phyloP scores from a whole-genome alignment of 2,329 filamentous ascomycete genomes.

The Phaeomoniella chlamydospora region DNA sequence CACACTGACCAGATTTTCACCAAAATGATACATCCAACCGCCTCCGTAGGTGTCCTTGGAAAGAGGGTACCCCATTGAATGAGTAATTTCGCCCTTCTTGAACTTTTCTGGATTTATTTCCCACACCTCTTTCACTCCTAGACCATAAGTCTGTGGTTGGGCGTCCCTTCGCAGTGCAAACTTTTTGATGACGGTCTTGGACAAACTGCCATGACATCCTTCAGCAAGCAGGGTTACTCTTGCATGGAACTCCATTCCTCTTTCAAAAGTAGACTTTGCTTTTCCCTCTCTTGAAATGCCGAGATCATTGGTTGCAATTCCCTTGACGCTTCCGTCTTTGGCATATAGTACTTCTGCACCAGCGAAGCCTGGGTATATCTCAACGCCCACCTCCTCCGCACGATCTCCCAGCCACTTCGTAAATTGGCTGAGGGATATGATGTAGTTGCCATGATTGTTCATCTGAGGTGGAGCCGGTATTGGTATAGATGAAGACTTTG shows the following conservation, averaged over 20 bases:
- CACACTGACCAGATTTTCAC: constrained; percentile 86
- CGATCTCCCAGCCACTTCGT: constrained; percentile 91
- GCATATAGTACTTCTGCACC: constrained; percentile 85
- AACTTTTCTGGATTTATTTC: constrained; percentile 91
- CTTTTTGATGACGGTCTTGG: constrained; percentile 88
- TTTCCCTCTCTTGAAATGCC: constrained; percentile 70
- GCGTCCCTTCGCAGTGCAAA: constrained; percentile 80
- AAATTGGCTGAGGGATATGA: constrained; percentile 88
- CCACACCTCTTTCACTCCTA: constrained; percentile 96
- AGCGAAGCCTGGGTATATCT: constrained; percentile 91
- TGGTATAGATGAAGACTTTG: constrained; percentile 61
- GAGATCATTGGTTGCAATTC: constrained; percentile 90
- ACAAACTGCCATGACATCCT: constrained; percentile 89
- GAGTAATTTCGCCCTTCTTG: constrained; percentile 66
- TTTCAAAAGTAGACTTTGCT: constrained; percentile 80
- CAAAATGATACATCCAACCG: constrained; percentile 99
- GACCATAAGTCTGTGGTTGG: constrained; percentile 86
- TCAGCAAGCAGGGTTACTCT: constrained; percentile 83
- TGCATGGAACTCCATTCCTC: constrained; percentile 97
- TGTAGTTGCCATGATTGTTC: constrained; percentile 97
- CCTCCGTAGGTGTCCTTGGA: constrained; percentile 84
- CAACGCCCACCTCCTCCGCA: constrained; percentile 91
- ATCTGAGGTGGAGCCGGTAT: constrained; percentile 89
- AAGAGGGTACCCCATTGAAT: constrained; percentile 87
- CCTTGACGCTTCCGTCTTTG: constrained; percentile 73